Evolutionary conservation across 345 rosid genomes (phyloP).

Genomic region (Sonneratia alba): DNA sequence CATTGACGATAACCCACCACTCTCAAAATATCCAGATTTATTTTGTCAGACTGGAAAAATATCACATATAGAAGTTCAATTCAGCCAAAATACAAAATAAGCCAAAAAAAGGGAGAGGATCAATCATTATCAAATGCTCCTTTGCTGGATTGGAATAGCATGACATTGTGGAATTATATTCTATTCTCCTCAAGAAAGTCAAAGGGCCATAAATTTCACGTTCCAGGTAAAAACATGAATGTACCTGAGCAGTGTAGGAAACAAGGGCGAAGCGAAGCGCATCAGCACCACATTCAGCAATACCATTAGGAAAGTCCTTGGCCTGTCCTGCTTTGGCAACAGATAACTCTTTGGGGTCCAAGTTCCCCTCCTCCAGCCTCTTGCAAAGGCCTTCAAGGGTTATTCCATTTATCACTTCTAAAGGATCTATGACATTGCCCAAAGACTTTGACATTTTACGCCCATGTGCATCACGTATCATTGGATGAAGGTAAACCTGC

Average conservation of each 20-base stretch:
- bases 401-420: constrained; percentile 83
- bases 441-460: constrained; percentile 93
- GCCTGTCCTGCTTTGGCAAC: constrained; percentile 75
- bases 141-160: background rate
- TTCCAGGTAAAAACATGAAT: constrained; percentile 4
- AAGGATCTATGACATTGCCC: constrained; percentile 91
- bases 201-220: background rate
- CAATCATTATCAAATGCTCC: background rate
- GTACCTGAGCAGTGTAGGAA: constrained; percentile 91
- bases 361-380: constrained; percentile 74
- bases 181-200: background rate
- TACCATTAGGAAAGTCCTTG: constrained; percentile 83
- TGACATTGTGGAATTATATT: background rate
- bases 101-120: background rate
- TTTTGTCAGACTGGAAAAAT: constrained; percentile 72
- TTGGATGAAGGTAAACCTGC: constrained; percentile 91
- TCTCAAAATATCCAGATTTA: constrained; percentile 89
- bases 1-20: constrained; percentile 98
- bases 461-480: constrained; percentile 97
- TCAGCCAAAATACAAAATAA: background rate
- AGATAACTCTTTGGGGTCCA: constrained; percentile 60
- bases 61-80: background rate
- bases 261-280: constrained; percentile 97
- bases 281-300: constrained; percentile 94
- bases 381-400: constrained; percentile 73